Evolutionary conservation across 768 basidiomycete genomes (phyloP).

Genomic region (Xerocomellus dryophilus): DNA sequence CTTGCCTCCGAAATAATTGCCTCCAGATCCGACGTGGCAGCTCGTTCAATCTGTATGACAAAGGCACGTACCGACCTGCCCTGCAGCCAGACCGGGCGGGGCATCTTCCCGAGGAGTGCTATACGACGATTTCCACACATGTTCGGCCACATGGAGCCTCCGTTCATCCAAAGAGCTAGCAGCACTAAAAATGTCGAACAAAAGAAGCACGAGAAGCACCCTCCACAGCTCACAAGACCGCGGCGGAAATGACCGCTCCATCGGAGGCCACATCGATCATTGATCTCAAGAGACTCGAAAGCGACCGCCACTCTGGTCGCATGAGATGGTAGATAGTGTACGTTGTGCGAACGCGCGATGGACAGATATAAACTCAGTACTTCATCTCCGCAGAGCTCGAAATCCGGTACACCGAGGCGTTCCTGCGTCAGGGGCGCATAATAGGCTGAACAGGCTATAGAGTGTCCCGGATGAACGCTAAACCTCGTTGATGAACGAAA

Average conservation of each 20-base stretch:
- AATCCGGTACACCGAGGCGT: slow-evolving; percentile 28
- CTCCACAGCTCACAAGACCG: slow-evolving; percentile 2
- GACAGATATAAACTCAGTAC: slow-evolving; percentile 13
- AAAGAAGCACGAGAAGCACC: slow-evolving; percentile 12
- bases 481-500: slow-evolving; percentile 7
- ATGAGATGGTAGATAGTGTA: slow-evolving; percentile 9
- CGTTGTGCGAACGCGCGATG: slow-evolving; percentile 28
- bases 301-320: slow-evolving; percentile 14
- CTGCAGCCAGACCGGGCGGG: not conserved
- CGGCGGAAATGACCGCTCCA: slow-evolving; percentile 25
- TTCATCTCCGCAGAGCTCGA: slow-evolving; percentile 30
- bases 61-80: not conserved
- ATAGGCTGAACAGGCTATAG: slow-evolving; percentile 25
- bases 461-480: slow-evolving; percentile 14
- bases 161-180: slow-evolving; percentile 1
- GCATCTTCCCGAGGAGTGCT: not conserved
- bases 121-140: not conserved
- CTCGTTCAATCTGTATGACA: slow-evolving; percentile 5
- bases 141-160: not conserved
- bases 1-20: not conserved
- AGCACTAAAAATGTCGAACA: slow-evolving; percentile 8
- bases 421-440: slow-evolving; percentile 20
- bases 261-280: slow-evolving; percentile 15
- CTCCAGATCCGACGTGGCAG: slow-evolving; percentile 1
- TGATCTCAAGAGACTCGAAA: slow-evolving; percentile 16